phyloP scores from a whole-genome alignment of 306 rosid genomes.

The Cicer judaicum region DNA sequence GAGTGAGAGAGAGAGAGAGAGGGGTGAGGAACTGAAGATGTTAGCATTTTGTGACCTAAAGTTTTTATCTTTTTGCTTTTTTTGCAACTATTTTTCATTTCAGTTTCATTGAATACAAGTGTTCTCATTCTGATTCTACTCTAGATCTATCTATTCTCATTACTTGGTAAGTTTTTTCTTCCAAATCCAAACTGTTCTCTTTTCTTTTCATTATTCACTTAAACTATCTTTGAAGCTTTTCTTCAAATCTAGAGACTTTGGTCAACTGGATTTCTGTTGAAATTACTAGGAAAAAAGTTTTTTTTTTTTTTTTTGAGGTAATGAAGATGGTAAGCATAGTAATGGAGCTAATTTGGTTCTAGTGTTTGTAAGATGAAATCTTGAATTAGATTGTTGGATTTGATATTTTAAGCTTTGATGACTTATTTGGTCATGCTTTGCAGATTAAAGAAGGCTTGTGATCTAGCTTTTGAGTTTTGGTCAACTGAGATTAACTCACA shows the following conservation, averaged over 20 bases:
- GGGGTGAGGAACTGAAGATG: slow-evolving; percentile 35
- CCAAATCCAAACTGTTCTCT: not conserved
- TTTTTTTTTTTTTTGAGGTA: slow-evolving; percentile 31
- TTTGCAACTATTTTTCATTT: slow-evolving; percentile 10
- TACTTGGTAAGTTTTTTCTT: slow-evolving; percentile 27
- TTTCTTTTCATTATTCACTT: not conserved
- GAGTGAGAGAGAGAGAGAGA: slow-evolving; percentile 35
- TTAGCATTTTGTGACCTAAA: slow-evolving; percentile 60
- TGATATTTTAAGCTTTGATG: not conserved
- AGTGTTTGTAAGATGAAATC: slow-evolving; percentile 32
- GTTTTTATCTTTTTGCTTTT: slow-evolving; percentile 41
- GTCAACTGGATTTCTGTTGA: slow-evolving; percentile 29
- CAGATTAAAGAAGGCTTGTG: slow-evolving; percentile 50
- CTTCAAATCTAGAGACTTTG: slow-evolving; percentile 37
- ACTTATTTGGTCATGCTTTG: slow-evolving; percentile 36
- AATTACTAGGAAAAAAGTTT: slow-evolving; percentile 12
- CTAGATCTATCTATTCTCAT: slow-evolving; percentile 47
- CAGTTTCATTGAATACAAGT: not conserved
- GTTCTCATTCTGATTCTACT: slow-evolving; percentile 37
- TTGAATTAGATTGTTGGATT: slow-evolving; percentile 23
- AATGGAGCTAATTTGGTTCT: slow-evolving; percentile 7
- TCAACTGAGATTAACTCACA: slow-evolving; percentile 35
- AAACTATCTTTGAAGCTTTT: slow-evolving; percentile 11
- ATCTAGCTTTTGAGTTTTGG: slow-evolving; percentile 46
- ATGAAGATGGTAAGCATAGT: slow-evolving; percentile 1